Base-by-base conservation (phyloP, 1,139 yeast species). In the Kurtzmaniella quercitrusa region DNA sequence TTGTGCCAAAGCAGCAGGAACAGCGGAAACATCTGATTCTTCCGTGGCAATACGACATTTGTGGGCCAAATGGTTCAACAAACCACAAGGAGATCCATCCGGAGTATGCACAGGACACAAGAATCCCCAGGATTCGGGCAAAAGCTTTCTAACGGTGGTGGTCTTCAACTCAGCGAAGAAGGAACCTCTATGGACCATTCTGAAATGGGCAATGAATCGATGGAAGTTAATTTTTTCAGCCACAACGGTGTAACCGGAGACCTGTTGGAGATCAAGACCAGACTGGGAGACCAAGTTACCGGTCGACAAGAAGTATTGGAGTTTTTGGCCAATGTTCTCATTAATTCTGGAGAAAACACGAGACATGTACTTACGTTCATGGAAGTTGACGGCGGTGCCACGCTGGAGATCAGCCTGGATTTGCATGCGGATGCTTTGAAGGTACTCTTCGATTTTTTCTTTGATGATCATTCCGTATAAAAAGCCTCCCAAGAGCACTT, bases 161-260 rank as follows among this genome's bases (percentile, higher is more conserved):
- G 98, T 93, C 64, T 94, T 93, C 68, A 93, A 79, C 67, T 93
- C 96, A 38, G 99, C 98, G 65, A 93, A 93, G 83, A 93, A 93
- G 52, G 98, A 89, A 66, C 99, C 99, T 81, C 99, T 85, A 68
- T 93, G 99, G 42, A 93, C 98, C 98, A 93, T 93, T 70, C 99
- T 76, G 77, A 93, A 93, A 74, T 93, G 99, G 17, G 98, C 82
- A 52, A 93, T 84, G 70, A 93, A 93, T 63, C 99, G 86, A 66
- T 94, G 87, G 75, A 90, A 93, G 66, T 93, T 93, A 65, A 93
- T 93, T 66, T 94, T 93, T 69, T 93, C 99, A 2, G 98, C 98
- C 49, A 94, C 98, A 54, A 93, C 98, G 1, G 98, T 93, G 64
- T 89, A 93, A 59, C 99, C 99, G 44, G 96, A 85, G 42, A 91